Evolutionary conservation across 116 monocot genomes (phyloP), one percentile per base, ranked within the genome.

Genomic region (Zostera marina): DNA sequence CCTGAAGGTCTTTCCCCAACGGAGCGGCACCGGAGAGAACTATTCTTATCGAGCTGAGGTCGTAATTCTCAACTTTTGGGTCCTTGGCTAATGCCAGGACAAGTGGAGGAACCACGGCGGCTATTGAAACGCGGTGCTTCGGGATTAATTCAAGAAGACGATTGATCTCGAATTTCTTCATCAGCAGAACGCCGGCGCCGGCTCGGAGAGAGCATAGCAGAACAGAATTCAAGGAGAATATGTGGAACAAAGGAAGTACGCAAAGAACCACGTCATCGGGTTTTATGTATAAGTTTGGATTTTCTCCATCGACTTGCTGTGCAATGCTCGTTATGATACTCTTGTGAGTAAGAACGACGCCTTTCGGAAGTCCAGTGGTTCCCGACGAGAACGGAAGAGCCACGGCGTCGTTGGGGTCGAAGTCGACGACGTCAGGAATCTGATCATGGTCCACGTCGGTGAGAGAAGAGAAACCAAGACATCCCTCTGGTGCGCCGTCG

Each of bases 11-110:
- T 74, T 84, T 92, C 49, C 92, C 87, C 6, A 93, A 72, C 53
- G 92, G 92, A 52, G 92, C 92, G 8, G 81, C 92, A 5, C 92
- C 92, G 5, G 87, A 93, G 8, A 93, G 60, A 1, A 93, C 81
- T 25, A 79, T 76, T 64, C 83, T 60, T 23, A 93, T 69, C 1
- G 87, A 87, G 62, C 77, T 67, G 13, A 93, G 64, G 54, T 87
- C 81, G 56, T 87, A 77, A 56, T 53, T 71, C 66, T 81, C 92
- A 42, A 87, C 83, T 38, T 54, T 49, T 7, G 81, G 70, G 40
- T 66, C 79, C 77, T 93, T 93, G 9, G 87, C 83, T 49, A 93
- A 69, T 44, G 87, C 70, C 57, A 93, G 74, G 56, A 93, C 92
- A 38, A 70, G 41, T 4, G 70, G 92, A 57, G 92, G 92, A 69